A percentile compares a stretch with the other conserved stretches of the same genome.
These are phyloP conservation scores for Crithidia brevicula DNA, from an alignment of 208 protist genomes.

Conservation along the genomic window DNA sequence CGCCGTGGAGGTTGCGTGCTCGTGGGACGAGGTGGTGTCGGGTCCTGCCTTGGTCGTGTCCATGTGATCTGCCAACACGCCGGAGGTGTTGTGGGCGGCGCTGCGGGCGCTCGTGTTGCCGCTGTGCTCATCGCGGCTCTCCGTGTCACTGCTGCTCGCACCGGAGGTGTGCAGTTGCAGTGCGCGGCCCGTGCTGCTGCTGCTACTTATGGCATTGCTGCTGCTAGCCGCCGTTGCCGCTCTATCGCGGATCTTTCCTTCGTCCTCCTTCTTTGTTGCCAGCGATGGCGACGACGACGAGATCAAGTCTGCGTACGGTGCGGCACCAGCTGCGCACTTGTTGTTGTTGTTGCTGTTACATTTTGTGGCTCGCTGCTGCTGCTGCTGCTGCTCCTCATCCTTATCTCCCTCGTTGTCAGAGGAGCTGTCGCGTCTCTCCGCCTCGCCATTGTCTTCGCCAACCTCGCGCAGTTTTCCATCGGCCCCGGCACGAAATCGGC, in stretches of 20 bases:
- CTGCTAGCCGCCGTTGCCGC: neutral
- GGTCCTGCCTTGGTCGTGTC: neutral
- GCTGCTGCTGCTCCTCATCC: constrained; percentile 2
- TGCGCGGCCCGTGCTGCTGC: neutral
- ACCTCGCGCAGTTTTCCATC: constrained; percentile 9
- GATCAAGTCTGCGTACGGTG: too few species aligned
- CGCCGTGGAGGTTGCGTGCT: neutral
- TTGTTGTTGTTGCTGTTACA: constrained; percentile 1
- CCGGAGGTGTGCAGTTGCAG: constrained; percentile 3
- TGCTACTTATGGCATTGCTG: neutral
- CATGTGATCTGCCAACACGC: neutral
- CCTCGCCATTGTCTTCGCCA: constrained; percentile 10
- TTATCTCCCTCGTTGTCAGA: neutral
- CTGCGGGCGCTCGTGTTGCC: constrained; percentile 26
- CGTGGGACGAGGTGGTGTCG: neutral
- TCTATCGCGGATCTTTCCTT: neutral
- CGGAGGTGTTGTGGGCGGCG: constrained; percentile 9
- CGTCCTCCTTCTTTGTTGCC: neutral
- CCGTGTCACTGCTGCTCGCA: constrained; percentile 8
- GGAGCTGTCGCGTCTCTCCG: neutral
- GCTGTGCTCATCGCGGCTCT: constrained; percentile 19
- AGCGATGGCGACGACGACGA: neutral
- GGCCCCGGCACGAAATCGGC: constrained; percentile 14
- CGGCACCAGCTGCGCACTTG: too few species aligned
- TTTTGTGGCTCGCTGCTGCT: neutral